phyloP scores from a whole-genome alignment of 495 filamentous ascomycete species.

The Aspergillus wentii region DNA sequence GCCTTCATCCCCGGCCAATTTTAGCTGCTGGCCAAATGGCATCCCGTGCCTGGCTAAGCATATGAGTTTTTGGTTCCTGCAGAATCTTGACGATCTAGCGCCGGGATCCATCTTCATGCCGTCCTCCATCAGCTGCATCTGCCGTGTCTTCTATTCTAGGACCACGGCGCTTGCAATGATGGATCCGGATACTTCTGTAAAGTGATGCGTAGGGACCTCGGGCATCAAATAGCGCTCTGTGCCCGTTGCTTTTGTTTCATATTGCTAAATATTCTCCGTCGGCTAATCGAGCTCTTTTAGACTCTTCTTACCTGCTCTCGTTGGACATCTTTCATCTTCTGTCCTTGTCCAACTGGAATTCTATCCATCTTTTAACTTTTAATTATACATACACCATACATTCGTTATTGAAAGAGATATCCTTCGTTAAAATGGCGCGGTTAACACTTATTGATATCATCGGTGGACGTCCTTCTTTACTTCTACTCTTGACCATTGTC shows the following conservation, averaged over 20 bases:
- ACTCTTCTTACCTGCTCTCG: neutral
- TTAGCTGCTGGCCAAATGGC: neutral
- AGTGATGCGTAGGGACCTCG: slow-evolving; percentile 8
- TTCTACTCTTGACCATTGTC: slow-evolving; percentile 22
- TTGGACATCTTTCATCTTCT: neutral
- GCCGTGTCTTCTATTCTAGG: slow-evolving; percentile 22
- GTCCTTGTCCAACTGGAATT: neutral
- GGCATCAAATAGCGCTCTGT: slow-evolving; percentile 9
- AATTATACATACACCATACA: neutral
- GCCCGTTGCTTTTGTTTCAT: neutral
- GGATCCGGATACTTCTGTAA: slow-evolving; percentile 6
- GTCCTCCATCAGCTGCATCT: slow-evolving; percentile 17
- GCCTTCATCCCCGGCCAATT: too few relatives aligned
- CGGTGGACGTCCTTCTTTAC: slow-evolving; percentile 9
- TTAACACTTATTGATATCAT: slow-evolving; percentile 2
- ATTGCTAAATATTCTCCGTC: slow-evolving; percentile 2
- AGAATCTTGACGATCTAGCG: slow-evolving; percentile 15
- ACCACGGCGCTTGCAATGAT: slow-evolving; percentile 25
- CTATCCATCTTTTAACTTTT: neutral
- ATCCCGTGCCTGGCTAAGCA: neutral
- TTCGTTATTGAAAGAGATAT: neutral
- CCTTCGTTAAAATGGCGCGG: slow-evolving; percentile 16
- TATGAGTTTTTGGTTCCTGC: too few relatives aligned
- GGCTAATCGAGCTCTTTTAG: too few relatives aligned
- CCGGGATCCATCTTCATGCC: slow-evolving; percentile 10